Evolutionary conservation across 805 yeast genomes (phyloP).

Genomic region (Hanseniaspora valbyensis): DNA sequence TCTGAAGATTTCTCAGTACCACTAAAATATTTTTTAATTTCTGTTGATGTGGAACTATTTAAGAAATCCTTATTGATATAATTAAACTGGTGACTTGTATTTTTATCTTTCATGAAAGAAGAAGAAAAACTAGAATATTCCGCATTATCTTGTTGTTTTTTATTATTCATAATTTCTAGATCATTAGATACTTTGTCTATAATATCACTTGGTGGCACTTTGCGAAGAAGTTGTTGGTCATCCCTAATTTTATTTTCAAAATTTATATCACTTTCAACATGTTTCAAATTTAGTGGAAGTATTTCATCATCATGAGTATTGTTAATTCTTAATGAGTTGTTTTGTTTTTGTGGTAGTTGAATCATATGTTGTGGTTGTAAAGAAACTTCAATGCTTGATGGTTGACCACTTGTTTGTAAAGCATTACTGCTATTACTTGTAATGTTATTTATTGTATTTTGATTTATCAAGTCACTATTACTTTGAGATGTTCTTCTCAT

Average conservation of each 20-base stretch:
- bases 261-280: neutral
- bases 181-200: neutral
- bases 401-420: neutral
- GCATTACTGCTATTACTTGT: neutral
- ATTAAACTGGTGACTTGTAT: slow-evolving; percentile 17
- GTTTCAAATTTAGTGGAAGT: neutral
- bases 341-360: neutral
- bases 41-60: slow-evolving; percentile 12
- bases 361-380: neutral
- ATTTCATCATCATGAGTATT: neutral
- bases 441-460: slow-evolving; percentile 8
- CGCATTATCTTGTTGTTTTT: neutral
- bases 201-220: no score
- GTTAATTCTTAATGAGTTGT: neutral
- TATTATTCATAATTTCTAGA: neutral
- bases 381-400: neutral
- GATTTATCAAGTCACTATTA: slow-evolving; percentile 13
- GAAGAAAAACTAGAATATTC: slow-evolving; percentile 12
- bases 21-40: slow-evolving; percentile 9
- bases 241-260: neutral
- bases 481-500: slow-evolving; percentile 1
- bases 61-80: slow-evolving; percentile 20
- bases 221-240: neutral
- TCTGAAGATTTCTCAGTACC: neutral
- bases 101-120: slow-evolving; percentile 12